Evolutionary conservation across 148 eudicot genomes (phyloP), one percentile per base, ranked within the genome.

Genomic region (Vaccinium vitisidaea): DNA sequence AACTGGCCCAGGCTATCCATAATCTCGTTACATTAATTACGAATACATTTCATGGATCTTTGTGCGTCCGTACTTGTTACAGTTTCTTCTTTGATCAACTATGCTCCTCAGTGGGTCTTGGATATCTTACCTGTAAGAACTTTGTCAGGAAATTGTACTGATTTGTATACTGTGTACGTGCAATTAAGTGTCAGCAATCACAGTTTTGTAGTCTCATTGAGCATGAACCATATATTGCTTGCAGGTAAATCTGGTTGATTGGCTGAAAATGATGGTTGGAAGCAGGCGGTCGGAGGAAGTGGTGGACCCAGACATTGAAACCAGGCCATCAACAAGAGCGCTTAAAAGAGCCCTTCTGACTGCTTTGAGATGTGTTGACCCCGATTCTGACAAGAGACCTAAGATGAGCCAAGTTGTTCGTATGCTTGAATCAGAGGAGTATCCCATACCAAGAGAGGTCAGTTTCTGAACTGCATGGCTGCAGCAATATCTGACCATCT

Each of bases 211-310:
- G 15, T 36, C 48, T 79, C 49, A 12, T 53, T 83, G 23, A 27
- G 36, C 52, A 53, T 70, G 15, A 80, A 58, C 48, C 23, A 32
- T 23, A 65, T 84, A 56, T 80, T 88, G 65, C 25, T 59, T 85
- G 86, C 89, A 91, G 95, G 93, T 92, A 56, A 93, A 93, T 87
- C 87, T 93, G 91, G 94, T 93, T 30, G 94, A 91, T 84, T 93
- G 95, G 95, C 88, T 93, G 70, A 93, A 93, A 86, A 90, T 90
- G 91, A 93, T 93, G 95, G 95, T 93, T 56, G 95, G 94, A 89
- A 91, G 88, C 87, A 85, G 95, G 84, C 91, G 94, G 36, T 91
- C 92, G 14, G 95, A 91, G 86, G 95, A 93, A 87, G 95, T 90
- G 63, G 88, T 93, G 84, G 95, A 93, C 85, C 89, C 92, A 50